Evolutionary conservation across 2,329 filamentous ascomycete genomes (phyloP), one percentile per base, ranked within the genome.

Genomic region (Periconia sp.): DNA sequence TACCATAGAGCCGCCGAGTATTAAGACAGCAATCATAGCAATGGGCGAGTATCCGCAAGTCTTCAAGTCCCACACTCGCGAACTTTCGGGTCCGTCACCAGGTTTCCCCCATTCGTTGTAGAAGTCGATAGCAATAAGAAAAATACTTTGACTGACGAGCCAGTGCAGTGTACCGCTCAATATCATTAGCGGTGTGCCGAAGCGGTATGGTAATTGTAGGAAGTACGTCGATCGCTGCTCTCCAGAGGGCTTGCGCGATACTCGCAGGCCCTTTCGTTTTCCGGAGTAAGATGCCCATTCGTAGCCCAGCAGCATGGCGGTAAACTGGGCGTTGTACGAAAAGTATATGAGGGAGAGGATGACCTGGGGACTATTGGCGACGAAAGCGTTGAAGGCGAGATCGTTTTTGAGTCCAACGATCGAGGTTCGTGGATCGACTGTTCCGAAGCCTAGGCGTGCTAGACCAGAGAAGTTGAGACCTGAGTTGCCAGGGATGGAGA

Each of bases 281-380:
- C 38, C 23, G 4, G 66, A 63, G 56, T 73, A 76, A 0, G 56
- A 48, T 36, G 64, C 70, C 55, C 72, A 82, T 57, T 82, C 79
- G 6, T 63, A 56, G 1, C 72, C 73, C 0, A 73, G 54, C 1
- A 76, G 64, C 61, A 79, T 78, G 4, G 57, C 66, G 1, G 74
- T 81, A 17, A 75, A 61, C 11, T 77, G 57, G 7, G 62, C 59
- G 46, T 77, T 78, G 55, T 70, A 71, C 2, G 66, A 55, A 6
- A 77, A 61, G 50, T 79, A 78, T 1, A 75, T 22, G 13, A 77
- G 53, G 0, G 72, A 75, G 2, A 78, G 46, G 13, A 78, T 42
- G 1, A 76, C 43, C 50, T 79, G 77, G 1, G 75, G 73, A 2
- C 65, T 32, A 51, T 80, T 79, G 22, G 70, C 71, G 1, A 78